Evolutionary conservation across 768 basidiomycete genomes (phyloP), one percentile per base, ranked within the genome.

Genomic region (Mycena galericulata): DNA sequence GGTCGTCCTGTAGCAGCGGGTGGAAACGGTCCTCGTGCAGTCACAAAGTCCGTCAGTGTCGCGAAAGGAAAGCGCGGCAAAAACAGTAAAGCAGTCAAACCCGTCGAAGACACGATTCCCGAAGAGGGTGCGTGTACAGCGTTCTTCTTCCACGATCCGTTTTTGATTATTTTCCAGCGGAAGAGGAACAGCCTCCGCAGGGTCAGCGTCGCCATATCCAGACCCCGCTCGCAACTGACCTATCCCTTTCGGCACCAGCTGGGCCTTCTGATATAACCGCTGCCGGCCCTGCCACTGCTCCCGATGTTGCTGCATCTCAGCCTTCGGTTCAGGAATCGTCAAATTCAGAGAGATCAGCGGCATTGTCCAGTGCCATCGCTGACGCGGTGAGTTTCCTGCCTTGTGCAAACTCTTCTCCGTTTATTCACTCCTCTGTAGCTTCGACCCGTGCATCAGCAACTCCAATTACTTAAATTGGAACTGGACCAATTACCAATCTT

Each of bases 1-100:
- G 93, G 93, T 3, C 84, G 90, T 71, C 93, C 93, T 11, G 82
- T 83, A 10, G 81, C 83, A 20, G 90, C 86, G 34, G 92, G 92
- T 29, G 92, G 92, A 27, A 78, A 81, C 20, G 92, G 92, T 20
- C 85, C 92, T 26, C 87, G 93, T 61, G 79, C 84, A 43, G 79
- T 91, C 27, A 92, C 92, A 10, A 90, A 86, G 75, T 86, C 91
- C 0, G 72, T 83, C 34, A 88, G 83, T 72, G 60, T 84, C n/a
- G 80, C 86, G 5, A 86, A 80, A 72, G 82, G 80, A 62, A 87
- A 81, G 74, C 84, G 86, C 69, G 78, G 80, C 36, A 92, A 84
- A 75, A 79, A 78, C 49, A 90, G 83, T 72, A 88, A 75, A 73
- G 83, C 81, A 26, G 75, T 85, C 38, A 86, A 86, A 65, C 85